Conservation (phyloP, 2,329 filamentous ascomycete species). For the Davidsoniella australis region DNA sequence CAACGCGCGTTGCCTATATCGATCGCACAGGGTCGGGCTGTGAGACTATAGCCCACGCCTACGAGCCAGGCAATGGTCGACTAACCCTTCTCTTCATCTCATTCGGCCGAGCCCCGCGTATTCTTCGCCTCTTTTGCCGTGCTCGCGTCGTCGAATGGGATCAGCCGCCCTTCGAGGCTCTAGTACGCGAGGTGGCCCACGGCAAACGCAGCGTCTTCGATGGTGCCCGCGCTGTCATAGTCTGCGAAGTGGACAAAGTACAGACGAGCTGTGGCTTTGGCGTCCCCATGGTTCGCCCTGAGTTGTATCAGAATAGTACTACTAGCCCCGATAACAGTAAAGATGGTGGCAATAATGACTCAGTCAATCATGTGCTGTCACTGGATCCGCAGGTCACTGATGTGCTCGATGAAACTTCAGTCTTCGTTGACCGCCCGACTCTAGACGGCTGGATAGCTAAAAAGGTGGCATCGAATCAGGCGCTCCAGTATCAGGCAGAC, state of each 20-base stretch:
- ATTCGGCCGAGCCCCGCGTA: conserved; percentile 41
- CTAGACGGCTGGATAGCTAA: conserved; percentile 34
- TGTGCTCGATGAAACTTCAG: conserved; percentile 20
- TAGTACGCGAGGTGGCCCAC: conserved; percentile 28
- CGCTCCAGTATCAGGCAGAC: conserved; percentile 37
- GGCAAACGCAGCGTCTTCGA: conserved; percentile 23
- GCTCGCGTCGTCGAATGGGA: conserved; percentile 44
- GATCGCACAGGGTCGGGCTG: conserved; percentile 59
- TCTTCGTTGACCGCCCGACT: conserved; percentile 38
- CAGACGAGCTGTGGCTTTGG: conserved; percentile 52
- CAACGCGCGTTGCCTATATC: conserved; percentile 50
- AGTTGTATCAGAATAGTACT: conserved; percentile 18
- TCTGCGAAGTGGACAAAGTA: conserved; percentile 45
- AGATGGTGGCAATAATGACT: background rate
- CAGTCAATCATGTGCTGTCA: too few relatives aligned
- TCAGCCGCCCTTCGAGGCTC: conserved; percentile 28
- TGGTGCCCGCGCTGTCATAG: conserved; percentile 41
- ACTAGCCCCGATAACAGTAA: conserved; percentile 7
- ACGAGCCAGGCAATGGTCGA: conserved; percentile 49
- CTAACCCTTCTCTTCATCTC: conserved; percentile 60
- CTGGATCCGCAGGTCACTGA: background rate
- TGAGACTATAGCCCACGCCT: conserved; percentile 59
- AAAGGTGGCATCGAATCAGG: conserved; percentile 29
- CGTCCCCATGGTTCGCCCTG: conserved; percentile 35
- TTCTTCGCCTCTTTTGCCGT: conserved; percentile 46